phyloP scores from a whole-genome alignment of 1,284 basidiomycete species.

The Leccinum fallax region DNA sequence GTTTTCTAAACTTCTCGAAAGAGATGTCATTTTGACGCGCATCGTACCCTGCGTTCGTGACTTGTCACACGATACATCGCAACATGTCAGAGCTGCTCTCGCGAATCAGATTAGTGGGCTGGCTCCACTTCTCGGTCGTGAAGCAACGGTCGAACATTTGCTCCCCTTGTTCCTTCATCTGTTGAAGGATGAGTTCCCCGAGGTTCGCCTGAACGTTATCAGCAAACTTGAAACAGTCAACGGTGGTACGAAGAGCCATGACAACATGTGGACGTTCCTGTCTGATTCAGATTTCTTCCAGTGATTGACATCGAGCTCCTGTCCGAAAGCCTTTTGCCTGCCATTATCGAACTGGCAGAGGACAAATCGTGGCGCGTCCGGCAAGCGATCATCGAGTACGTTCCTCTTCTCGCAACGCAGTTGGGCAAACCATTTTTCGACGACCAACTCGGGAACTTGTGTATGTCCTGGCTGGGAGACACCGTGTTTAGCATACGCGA shows the following conservation, averaged over 20 bases:
- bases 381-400: slow-evolving; percentile 99
- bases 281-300: slow-evolving; percentile 36
- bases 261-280: not conserved
- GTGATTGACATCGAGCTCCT: slow-evolving; percentile 98
- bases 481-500: slow-evolving; percentile 99
- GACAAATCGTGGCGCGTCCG: slow-evolving; percentile 99
- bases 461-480: slow-evolving; percentile 99
- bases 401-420: slow-evolving; percentile 92
- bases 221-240: slow-evolving; percentile 99
- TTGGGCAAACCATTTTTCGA: slow-evolving; percentile 98
- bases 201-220: slow-evolving; percentile 98
- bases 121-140: slow-evolving; percentile 92
- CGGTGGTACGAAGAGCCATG: slow-evolving; percentile 58
- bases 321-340: slow-evolving; percentile 94
- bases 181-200: slow-evolving; percentile 98
- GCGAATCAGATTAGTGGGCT: slow-evolving; percentile 98
- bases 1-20: slow-evolving; percentile 93
- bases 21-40: slow-evolving; percentile 91
- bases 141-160: slow-evolving; percentile 96
- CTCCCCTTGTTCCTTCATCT: slow-evolving; percentile 95
- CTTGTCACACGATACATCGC: slow-evolving; percentile 90
- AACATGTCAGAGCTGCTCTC: slow-evolving; percentile 96
- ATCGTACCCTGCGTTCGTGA: slow-evolving; percentile 98
- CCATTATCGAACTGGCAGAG: slow-evolving; percentile 97
- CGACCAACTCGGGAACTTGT: slow-evolving; percentile 94